Evolutionary conservation across 1,139 yeast species (phyloP), one percentile per base, ranked within the genome.

Genomic region (Starmera stellimalicola): DNA sequence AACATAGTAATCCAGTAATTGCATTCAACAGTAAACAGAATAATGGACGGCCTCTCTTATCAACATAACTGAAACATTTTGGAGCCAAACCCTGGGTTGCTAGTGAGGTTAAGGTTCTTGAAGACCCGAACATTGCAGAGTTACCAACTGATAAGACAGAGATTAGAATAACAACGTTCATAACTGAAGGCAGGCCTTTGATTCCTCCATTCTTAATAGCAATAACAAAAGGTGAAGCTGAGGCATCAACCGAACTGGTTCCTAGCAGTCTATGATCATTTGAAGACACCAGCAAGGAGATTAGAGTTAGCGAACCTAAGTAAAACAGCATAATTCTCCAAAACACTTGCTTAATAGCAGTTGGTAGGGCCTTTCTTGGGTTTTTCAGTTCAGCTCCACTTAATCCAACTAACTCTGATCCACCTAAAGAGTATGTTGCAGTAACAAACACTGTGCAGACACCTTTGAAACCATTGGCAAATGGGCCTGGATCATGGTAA

Each of bases 371-470:
- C 48, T 67, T 69, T 51, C 76, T 63, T 39, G 94, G 94, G 57
- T 80, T 77, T 34, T 62, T 63, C 24, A 88, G 72, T 59, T 83
- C 94, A 18, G 87, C 82, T 34, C 91, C 85, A 24, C 91, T 84
- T 43, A 83, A 64, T 40, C 88, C 91, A 38, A 77, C 76, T 47
- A 78, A 61, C 56, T 80, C 88, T 32, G 81, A 71, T 48, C 91
- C 88, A 26, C 82, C 79, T 48, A 80, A 75, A 7, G 91, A 72
- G 58, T 80, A 82, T n/a, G 88, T 84, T 18, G 93, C 88, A 19
- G 80, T 69, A 33, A 82, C 82, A 50, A 82, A 79, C 17, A 77
- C 82, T 12, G 83, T 62, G 45, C 84, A 74, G 22, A 82, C 75
- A 43, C 93, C 93, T 54, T 80, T 79, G 62, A 68, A 80, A 42